These are phyloP conservation scores for Apiospora koreana DNA, from an alignment of 2,329 filamentous ascomycete species.

Conservation along the genomic window DNA sequence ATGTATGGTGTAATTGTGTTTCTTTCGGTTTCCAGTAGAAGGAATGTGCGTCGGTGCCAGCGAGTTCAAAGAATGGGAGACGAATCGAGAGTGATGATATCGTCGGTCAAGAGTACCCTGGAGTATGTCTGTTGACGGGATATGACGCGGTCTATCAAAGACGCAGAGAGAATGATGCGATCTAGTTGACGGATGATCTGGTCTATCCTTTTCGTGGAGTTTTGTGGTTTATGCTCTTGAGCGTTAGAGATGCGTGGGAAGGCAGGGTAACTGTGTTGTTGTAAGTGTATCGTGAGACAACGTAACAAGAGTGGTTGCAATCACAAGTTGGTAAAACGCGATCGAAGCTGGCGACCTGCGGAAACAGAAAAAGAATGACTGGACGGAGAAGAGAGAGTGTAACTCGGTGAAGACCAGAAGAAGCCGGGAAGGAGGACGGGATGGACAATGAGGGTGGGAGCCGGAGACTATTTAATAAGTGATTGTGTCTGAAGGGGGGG, in stretches of 20 bases:
- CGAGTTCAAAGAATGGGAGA: constrained; percentile 11
- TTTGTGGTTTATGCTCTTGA: constrained; percentile 11
- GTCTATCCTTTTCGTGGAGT: background rate
- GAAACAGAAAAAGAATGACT: constrained; percentile 28
- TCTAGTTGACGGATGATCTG: constrained; percentile 21
- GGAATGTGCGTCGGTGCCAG: constrained; percentile 15
- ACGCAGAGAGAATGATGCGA: constrained; percentile 29
- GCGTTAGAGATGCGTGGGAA: constrained; percentile 15
- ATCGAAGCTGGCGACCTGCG: constrained; percentile 32
- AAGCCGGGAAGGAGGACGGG: background rate
- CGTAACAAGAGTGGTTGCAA: constrained; percentile 19
- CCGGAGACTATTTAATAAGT: background rate
- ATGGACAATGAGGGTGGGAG: background rate
- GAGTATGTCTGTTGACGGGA: background rate
- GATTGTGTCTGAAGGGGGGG: background rate
- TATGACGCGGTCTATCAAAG: constrained; percentile 31
- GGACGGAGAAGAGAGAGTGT: constrained; percentile 18
- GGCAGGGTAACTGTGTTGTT: constrained; percentile 15
- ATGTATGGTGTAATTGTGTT: background rate
- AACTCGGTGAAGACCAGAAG: constrained; percentile 9
- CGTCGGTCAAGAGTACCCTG: background rate
- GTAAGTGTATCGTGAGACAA: constrained; percentile 24
- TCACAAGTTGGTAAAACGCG: constrained; percentile 15
- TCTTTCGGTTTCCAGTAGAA: constrained; percentile 15
- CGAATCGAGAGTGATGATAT: background rate